Conservation (phyloP, 768 basidiomycete species). For the Stropharia rugosoannulata region DNA sequence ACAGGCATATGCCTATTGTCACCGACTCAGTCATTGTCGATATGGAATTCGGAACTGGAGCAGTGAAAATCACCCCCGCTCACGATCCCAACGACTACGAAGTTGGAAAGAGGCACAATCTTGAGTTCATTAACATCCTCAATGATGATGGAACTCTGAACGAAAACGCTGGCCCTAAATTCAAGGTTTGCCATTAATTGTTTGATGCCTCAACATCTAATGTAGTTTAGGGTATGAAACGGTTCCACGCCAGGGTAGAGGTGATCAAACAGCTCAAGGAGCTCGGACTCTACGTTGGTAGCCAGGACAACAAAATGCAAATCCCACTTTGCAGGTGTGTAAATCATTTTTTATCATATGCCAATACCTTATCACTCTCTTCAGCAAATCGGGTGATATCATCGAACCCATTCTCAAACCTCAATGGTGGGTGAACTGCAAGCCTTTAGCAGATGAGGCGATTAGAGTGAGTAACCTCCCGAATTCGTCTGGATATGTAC, state of each 20-base stretch:
- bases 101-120: slow-evolving; percentile 81
- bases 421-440: slow-evolving; percentile 98
- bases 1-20: slow-evolving; percentile 85
- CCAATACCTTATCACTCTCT: too few species aligned
- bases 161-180: slow-evolving; percentile 78
- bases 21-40: slow-evolving; percentile 87
- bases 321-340: slow-evolving; percentile 89
- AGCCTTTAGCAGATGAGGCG: slow-evolving; percentile 87
- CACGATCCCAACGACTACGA: slow-evolving; percentile 98
- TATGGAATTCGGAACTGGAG: slow-evolving; percentile 96
- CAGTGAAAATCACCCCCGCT: slow-evolving; percentile 98
- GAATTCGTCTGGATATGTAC: background rate
- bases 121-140: slow-evolving; percentile 91
- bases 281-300: slow-evolving; percentile 81
- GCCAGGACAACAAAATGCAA: slow-evolving; percentile 96
- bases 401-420: slow-evolving; percentile 96
- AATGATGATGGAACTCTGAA: slow-evolving; percentile 98
- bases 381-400: slow-evolving; percentile 88
- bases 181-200: slow-evolving; percentile 29
- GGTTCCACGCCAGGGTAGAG: slow-evolving; percentile 88
- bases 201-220: background rate
- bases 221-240: slow-evolving; percentile 79
- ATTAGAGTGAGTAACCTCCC: slow-evolving; percentile 56
- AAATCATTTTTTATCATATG: slow-evolving; percentile 92
- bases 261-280: slow-evolving; percentile 86